phyloP scores from a whole-genome alignment of 225 moss, liverwort and hornwort species.

The Pseudoscleropodium purum region DNA sequence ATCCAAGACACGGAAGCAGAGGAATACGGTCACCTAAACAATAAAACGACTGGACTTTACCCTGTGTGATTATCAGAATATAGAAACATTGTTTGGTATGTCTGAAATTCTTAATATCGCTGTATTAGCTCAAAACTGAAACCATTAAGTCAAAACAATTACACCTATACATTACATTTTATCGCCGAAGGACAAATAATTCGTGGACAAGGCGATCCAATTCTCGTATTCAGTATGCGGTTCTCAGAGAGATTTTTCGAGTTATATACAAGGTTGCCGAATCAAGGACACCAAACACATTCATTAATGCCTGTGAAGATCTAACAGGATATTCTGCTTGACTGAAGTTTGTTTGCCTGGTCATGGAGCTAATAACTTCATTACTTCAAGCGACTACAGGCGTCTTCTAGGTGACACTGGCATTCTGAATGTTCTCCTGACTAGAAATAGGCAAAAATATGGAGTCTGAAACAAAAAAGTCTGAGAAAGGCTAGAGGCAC shows the following conservation, averaged over 20 bases:
- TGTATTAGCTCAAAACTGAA: not conserved
- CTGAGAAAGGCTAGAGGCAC: slow-evolving; percentile 12
- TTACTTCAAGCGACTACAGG: not conserved
- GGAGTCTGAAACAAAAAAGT: not conserved
- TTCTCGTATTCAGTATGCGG: not conserved
- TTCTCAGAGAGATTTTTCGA: not conserved
- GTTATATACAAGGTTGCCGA: not conserved
- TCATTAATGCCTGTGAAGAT: not conserved
- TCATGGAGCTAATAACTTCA: not conserved
- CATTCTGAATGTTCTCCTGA: not conserved
- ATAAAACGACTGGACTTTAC: not conserved
- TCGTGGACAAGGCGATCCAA: not conserved
- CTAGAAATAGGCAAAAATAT: not conserved
- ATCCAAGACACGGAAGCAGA: not conserved
- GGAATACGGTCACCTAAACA: not conserved
- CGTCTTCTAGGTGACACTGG: not conserved
- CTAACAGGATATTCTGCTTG: not conserved
- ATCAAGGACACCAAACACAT: not conserved
- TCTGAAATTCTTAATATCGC: not conserved
- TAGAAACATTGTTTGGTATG: not conserved
- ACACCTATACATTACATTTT: too few relatives aligned
- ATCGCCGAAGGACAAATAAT: not conserved
- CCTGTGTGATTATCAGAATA: not conserved
- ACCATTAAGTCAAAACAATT: not conserved
- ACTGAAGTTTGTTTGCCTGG: not conserved